A percentile compares a stretch with the other conserved stretches of the same genome.
Conservation (phyloP, 768 basidiomycete genomes). For the Amyloporia xantha region DNA sequence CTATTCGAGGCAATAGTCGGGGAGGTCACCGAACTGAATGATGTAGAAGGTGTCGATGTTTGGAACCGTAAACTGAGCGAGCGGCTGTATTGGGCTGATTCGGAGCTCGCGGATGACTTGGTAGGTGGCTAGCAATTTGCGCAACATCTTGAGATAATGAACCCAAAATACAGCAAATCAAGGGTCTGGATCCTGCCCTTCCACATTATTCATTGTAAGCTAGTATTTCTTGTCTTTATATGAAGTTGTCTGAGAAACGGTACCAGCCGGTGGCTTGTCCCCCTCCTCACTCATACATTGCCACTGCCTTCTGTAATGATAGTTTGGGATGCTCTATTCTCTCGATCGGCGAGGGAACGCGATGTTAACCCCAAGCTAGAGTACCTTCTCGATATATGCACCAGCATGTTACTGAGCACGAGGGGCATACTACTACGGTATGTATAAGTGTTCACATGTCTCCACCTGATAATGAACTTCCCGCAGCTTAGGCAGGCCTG, state of each 20-base stretch:
- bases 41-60: constrained; percentile 50
- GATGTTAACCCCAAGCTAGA: constrained; percentile 57
- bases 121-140: too few species aligned
- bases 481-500: constrained; percentile 48
- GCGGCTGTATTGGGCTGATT: constrained; percentile 54
- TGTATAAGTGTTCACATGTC: not conserved
- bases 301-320: constrained; percentile 52
- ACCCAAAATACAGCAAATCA: constrained; percentile 38
- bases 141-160: not conserved
- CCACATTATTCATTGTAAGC: constrained; percentile 80
- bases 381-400: constrained; percentile 62
- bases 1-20: constrained; percentile 67
- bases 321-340: constrained; percentile 69
- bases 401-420: constrained; percentile 58
- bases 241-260: not conserved
- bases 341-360: constrained; percentile 47
- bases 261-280: constrained; percentile 66
- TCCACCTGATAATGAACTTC: constrained; percentile 2
- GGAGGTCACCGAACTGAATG: constrained; percentile 69
- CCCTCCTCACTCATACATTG: constrained; percentile 67
- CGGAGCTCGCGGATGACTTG: constrained; percentile 51
- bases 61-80: constrained; percentile 64
- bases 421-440: constrained; percentile 47
- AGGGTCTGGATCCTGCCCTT: constrained; percentile 61
- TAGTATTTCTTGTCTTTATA: not conserved